Base-by-base conservation (phyloP, 1,284 basidiomycete genomes). In the Austroboletus rostrupii region DNA sequence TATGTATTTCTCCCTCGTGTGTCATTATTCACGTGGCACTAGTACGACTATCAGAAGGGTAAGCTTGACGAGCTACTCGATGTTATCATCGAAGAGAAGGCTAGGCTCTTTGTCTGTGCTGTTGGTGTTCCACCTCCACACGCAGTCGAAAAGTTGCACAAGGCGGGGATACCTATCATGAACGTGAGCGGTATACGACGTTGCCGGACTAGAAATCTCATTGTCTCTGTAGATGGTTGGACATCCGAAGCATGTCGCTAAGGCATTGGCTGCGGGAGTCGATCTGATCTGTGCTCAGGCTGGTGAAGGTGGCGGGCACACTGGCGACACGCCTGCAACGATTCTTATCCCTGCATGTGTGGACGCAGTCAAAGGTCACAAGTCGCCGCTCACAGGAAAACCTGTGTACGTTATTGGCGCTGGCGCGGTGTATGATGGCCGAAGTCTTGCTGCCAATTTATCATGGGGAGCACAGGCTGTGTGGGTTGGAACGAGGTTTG, bases 281-380 rank as follows among this genome's bases (percentile, higher is more conserved):
- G 92, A 95, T 63, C 73, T 95, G 55, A 92, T 95, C 65, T 93
- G 90, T 61, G 90, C 90, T 1, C 92, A 95, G 66, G 90, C 85
- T 3, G 87, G 88, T 35, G 90, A 93, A 69, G 92, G 88, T 37
- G 91, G 92, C 50, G 91, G 91, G 20, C 87, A 90, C 70, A 90
- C 87, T 0, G 88, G 87, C 35, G 82, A 88, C 57, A 79, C 80
- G 16, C 80, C 88, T 8, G 81, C 84, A 2, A 80, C 80, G 17
- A 78, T 91, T 61, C 78, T 91, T 57, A 87, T 91, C 55, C 88
- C 92, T n/a, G 90, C 90, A 1, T 88, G 86, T 63, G 91, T 94
- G 43, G 90, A 93, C 61, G 79, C 79, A 19, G 81, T 83, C 65
- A 87, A 83, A 66, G 87, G 85, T 26, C 76, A 75, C 65, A 87